These are phyloP conservation scores for Agaricales sp. DNA, from an alignment of 1,284 basidiomycete species.

Conservation along the genomic window DNA sequence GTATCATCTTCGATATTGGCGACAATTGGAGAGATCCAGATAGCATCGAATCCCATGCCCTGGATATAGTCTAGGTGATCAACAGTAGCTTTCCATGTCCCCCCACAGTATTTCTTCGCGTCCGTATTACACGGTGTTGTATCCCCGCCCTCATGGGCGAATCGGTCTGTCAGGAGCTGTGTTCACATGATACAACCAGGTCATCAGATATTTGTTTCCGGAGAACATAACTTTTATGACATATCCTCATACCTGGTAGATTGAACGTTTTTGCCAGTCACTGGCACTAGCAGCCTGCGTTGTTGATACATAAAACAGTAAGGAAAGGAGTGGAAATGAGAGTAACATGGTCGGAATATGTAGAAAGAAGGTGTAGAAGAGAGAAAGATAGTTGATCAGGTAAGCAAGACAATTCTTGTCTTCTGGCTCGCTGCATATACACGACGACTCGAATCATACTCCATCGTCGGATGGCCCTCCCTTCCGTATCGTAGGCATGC, in stretches of 20 bases:
- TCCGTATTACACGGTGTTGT: conserved; percentile 41
- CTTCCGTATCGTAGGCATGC: too few relatives aligned
- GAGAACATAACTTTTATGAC: neutral
- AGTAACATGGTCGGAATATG: conserved; percentile 7
- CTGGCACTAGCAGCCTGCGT: conserved; percentile 22
- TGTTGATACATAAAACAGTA: conserved; percentile 10
- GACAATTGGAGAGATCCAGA: conserved; percentile 58
- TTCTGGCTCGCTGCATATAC: too few relatives aligned
- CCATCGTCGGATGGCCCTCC: too few relatives aligned
- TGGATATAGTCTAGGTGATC: conserved; percentile 73
- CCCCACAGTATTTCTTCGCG: conserved; percentile 57
- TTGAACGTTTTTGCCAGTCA: conserved; percentile 27
- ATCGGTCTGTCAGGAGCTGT: conserved; percentile 63
- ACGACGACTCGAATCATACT: too few relatives aligned
- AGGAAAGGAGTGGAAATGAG: conserved; percentile 4
- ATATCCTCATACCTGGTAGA: conserved; percentile 30
- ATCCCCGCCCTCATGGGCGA: conserved; percentile 36
- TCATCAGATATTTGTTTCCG: neutral
- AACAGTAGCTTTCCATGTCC: conserved; percentile 61
- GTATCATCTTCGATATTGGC: conserved; percentile 56
- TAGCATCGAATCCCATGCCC: conserved; percentile 65
- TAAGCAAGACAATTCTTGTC: too few relatives aligned
- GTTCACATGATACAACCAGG: neutral
- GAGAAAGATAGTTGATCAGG: too few relatives aligned
- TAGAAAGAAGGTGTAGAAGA: too few relatives aligned